A percentile compares a stretch with the other conserved stretches of the same genome.
Evolutionary conservation across 371 early-diverging fungal genomes (phyloP).

Genomic region (Funneliformis caledonium): DNA sequence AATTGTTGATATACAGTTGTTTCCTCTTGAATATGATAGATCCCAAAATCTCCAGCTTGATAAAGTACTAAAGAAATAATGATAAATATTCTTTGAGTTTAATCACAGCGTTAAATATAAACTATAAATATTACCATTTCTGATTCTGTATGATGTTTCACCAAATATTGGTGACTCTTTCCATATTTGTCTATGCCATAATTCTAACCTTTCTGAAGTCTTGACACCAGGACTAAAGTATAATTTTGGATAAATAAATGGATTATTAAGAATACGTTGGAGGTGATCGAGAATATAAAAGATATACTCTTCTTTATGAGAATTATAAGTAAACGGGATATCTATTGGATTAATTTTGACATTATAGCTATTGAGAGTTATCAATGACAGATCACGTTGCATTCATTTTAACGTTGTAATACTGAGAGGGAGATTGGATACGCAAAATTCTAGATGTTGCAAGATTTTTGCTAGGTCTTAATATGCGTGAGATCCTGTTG

Average conservation of each 20-base stretch:
- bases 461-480: background rate
- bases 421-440: background rate
- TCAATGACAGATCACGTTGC: background rate
- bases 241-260: background rate
- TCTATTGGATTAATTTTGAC: background rate
- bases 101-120: background rate
- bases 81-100: no score
- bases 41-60: background rate
- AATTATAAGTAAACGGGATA: background rate
- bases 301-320: background rate
- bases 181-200: conserved; percentile 4
- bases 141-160: background rate
- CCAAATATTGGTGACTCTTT: background rate
- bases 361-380: background rate
- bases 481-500: background rate
- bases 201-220: background rate
- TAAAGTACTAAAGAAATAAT: background rate
- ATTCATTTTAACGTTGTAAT: background rate
- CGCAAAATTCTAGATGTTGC: background rate
- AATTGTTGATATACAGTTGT: background rate
- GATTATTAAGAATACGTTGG: background rate
- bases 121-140: background rate
- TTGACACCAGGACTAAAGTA: background rate
- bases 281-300: background rate
- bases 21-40: background rate